A percentile compares a stretch with the other conserved stretches of the same genome.
phyloP scores from a whole-genome alignment of 371 early-diverging fungal species.

The Cokeromyces recurvatus region DNA sequence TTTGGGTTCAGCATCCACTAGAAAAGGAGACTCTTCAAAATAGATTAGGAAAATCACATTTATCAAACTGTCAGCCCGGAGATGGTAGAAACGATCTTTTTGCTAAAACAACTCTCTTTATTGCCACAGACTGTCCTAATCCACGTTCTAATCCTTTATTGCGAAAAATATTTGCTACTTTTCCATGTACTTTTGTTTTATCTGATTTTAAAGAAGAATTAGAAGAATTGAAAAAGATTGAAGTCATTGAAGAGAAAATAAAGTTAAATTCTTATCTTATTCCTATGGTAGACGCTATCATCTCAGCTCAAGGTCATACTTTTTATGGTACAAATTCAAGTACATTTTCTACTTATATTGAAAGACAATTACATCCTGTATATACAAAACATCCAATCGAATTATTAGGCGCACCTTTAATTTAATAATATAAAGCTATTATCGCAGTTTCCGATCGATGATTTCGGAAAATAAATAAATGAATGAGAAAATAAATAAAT shows the following conservation, averaged over 20 bases:
- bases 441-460: no score
- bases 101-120: slow-evolving; percentile 39
- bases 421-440: no score
- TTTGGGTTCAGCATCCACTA: slow-evolving; percentile 33
- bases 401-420: slow-evolving; percentile 11
- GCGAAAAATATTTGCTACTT: slow-evolving; percentile 51
- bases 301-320: slow-evolving; percentile 52
- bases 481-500: no score
- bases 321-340: slow-evolving; percentile 57
- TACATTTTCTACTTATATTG: slow-evolving; percentile 57
- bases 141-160: slow-evolving; percentile 51
- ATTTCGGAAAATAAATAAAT: no score
- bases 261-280: slow-evolving; percentile 49
- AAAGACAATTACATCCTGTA: slow-evolving; percentile 51
- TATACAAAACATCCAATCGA: slow-evolving; percentile 35
- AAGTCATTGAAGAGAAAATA: slow-evolving; percentile 47
- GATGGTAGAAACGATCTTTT: slow-evolving; percentile 14
- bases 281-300: slow-evolving; percentile 64
- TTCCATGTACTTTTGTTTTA: slow-evolving; percentile 56
- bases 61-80: slow-evolving; percentile 7
- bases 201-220: slow-evolving; percentile 48
- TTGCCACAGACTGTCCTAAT: slow-evolving; percentile 56
- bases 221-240: slow-evolving; percentile 32
- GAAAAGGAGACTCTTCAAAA: slow-evolving; percentile 10
- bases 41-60: slow-evolving; percentile 15